Conservation (phyloP, 2,329 filamentous ascomycete genomes). For the Curvularia spicifera region DNA sequence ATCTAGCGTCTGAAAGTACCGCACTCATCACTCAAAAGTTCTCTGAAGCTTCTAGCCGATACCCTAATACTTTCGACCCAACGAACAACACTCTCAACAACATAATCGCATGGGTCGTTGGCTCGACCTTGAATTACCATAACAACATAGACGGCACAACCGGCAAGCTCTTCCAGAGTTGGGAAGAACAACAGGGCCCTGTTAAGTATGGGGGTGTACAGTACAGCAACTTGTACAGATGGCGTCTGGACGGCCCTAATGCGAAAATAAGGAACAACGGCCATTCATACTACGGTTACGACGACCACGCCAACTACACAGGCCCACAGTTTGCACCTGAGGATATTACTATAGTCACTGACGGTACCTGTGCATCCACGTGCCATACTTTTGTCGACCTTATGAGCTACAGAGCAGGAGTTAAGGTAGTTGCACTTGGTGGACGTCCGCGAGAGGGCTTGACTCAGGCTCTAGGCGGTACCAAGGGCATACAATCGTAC, state of each 20-base stretch:
- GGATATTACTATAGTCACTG: slow-evolving; percentile 40
- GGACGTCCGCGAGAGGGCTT: neutral
- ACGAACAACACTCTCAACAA: neutral
- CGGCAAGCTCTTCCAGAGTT: too few relatives aligned
- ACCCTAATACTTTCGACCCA: too few relatives aligned
- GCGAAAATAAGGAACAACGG: slow-evolving; percentile 40
- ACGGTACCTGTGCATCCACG: neutral
- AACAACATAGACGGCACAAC: too few relatives aligned
- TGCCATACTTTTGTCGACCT: neutral
- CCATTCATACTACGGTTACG: slow-evolving; percentile 38
- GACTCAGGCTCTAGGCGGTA: neutral
- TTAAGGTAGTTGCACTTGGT: neutral
- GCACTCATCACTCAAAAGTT: too few relatives aligned
- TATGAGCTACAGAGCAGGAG: neutral
- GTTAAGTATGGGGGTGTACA: slow-evolving; percentile 40
- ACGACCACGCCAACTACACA: slow-evolving; percentile 52
- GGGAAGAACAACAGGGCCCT: too few relatives aligned
- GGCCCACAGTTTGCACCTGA: slow-evolving; percentile 55
- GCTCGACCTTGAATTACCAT: slow-evolving; percentile 42
- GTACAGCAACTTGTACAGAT: slow-evolving; percentile 65
- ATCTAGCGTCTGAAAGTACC: too few relatives aligned
- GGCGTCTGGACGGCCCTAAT: slow-evolving; percentile 52
- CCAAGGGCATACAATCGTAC: too few relatives aligned
- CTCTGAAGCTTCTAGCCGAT: too few relatives aligned
- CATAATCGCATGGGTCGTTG: too few relatives aligned